These are phyloP conservation scores for Rutstroemia sp. DNA, from an alignment of 2,329 filamentous ascomycete genomes.

Conservation along the genomic window DNA sequence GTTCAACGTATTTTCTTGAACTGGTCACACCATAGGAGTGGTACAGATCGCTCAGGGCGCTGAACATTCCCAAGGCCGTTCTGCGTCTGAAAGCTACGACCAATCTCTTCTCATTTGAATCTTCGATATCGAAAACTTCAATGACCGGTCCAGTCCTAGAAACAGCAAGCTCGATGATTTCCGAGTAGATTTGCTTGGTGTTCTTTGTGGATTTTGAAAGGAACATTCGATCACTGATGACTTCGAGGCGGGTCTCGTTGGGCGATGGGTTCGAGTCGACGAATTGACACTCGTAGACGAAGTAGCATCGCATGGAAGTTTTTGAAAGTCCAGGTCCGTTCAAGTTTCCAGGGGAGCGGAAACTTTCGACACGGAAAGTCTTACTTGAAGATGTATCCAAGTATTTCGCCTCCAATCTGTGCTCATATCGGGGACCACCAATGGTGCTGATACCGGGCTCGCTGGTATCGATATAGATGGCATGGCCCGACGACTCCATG, in stretches of 20 bases:
- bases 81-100: conserved; percentile 92
- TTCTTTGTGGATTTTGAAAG: conserved; percentile 92
- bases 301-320: conserved; percentile 90
- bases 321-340: conserved; percentile 59
- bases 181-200: conserved; percentile 92
- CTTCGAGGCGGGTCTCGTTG: conserved; percentile 79
- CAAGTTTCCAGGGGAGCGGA: conserved; percentile 80
- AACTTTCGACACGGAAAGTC: conserved; percentile 92
- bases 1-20: conserved; percentile 94
- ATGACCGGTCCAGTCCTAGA: conserved; percentile 87
- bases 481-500: conserved; percentile 90
- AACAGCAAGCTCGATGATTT: conserved; percentile 83
- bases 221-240: conserved; percentile 91
- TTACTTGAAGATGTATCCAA: conserved; percentile 67
- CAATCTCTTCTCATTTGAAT: conserved; percentile 82
- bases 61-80: conserved; percentile 89
- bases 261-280: conserved; percentile 65
- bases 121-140: conserved; percentile 94
- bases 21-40: conserved; percentile 98
- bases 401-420: conserved; percentile 91
- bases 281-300: conserved; percentile 96
- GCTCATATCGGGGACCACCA: conserved; percentile 83
- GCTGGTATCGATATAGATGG: conserved; percentile 98
- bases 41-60: conserved; percentile 89
- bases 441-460: conserved; percentile 73